Conservation (phyloP, 2,329 filamentous ascomycete species). For the Fusarium odoratissimum region DNA sequence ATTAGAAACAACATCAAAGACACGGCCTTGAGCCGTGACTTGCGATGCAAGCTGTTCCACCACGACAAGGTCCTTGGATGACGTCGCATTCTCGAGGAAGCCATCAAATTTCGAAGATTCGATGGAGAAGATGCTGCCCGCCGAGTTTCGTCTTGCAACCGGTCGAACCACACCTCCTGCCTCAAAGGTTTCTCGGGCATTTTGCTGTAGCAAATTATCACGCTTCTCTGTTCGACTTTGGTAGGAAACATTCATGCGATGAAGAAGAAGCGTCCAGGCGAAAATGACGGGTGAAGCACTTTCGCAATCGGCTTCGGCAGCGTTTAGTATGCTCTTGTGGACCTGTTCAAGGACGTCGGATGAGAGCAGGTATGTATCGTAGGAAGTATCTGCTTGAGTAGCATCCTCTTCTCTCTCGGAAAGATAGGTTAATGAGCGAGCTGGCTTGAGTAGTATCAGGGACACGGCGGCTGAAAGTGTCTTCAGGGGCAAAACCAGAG, state of each 20-base stretch:
- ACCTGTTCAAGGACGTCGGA: slow-evolving; percentile 77
- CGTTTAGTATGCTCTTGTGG: slow-evolving; percentile 75
- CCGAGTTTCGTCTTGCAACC: slow-evolving; percentile 66
- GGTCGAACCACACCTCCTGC: slow-evolving; percentile 56
- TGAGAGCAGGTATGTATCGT: slow-evolving; percentile 74
- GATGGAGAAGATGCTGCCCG: slow-evolving; percentile 71
- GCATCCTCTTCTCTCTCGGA: slow-evolving; percentile 54
- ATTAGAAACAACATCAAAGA: slow-evolving; percentile 64
- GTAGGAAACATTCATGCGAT: slow-evolving; percentile 74
- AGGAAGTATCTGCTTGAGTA: slow-evolving; percentile 49
- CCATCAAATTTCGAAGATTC: slow-evolving; percentile 69
- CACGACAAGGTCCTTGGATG: slow-evolving; percentile 63
- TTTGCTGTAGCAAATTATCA: slow-evolving; percentile 68
- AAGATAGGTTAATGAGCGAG: slow-evolving; percentile 61
- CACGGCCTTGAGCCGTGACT: slow-evolving; percentile 62
- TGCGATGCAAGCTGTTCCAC: slow-evolving; percentile 62
- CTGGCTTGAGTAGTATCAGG: slow-evolving; percentile 76
- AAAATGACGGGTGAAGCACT: slow-evolving; percentile 80
- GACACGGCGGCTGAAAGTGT: slow-evolving; percentile 77
- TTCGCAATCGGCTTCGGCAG: slow-evolving; percentile 65
- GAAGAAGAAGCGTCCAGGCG: slow-evolving; percentile 82
- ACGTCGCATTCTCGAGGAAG: slow-evolving; percentile 63
- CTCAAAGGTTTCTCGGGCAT: slow-evolving; percentile 68
- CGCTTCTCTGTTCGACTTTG: slow-evolving; percentile 70
- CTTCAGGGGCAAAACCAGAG: slow-evolving; percentile 73